These are phyloP conservation scores for Ampelocalamus luodianensis DNA, from an alignment of 176 grass and related monocot genomes.

Conservation along the genomic window DNA sequence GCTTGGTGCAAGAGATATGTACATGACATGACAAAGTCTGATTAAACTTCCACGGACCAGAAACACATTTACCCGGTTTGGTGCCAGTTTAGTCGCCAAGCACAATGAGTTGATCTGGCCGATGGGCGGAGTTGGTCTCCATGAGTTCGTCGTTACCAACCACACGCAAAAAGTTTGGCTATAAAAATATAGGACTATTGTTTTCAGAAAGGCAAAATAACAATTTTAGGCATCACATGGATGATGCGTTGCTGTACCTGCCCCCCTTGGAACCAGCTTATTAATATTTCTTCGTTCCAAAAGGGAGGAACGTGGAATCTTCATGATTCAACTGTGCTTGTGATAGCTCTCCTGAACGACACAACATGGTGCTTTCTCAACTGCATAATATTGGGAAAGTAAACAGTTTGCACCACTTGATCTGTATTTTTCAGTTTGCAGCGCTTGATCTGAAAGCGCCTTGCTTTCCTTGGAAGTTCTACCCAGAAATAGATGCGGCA, in stretches of 20 bases:
- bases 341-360: not conserved
- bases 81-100: slow-evolving; percentile 32
- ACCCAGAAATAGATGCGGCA: not conserved
- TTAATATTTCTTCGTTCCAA: not conserved
- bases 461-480: slow-evolving; percentile 45
- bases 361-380: not conserved
- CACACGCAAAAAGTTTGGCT: not conserved
- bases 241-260: slow-evolving; percentile 16
- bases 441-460: not conserved
- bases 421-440: not conserved
- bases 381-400: not conserved
- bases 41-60: not conserved
- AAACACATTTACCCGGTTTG: slow-evolving; percentile 14
- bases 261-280: not conserved
- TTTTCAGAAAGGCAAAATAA: not conserved
- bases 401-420: not conserved
- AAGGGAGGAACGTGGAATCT: slow-evolving; percentile 35
- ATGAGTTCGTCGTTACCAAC: slow-evolving; percentile 26
- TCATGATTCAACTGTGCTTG: slow-evolving; percentile 17
- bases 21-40: too few species aligned
- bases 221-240: slow-evolving; percentile 4
- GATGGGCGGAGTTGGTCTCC: slow-evolving; percentile 1
- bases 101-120: slow-evolving; percentile 25
- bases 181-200: not conserved
- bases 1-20: not conserved